These are phyloP conservation scores for Fraxinus paxiana DNA, from an alignment of 305 asterid genomes.

Conservation along the genomic window DNA sequence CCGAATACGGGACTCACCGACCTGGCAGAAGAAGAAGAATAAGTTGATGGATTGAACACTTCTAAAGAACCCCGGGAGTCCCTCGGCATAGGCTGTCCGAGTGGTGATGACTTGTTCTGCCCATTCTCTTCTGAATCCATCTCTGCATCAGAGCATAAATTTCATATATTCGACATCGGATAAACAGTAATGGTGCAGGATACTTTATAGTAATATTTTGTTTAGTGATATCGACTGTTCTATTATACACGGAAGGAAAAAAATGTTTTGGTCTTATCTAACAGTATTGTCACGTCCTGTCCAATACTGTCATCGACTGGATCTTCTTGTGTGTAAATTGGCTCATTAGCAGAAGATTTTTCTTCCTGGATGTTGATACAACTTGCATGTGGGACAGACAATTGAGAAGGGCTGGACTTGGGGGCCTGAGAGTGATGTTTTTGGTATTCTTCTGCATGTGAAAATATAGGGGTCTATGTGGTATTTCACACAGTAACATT, in stretches of 20 bases:
- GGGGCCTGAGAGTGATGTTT: constrained; percentile 34
- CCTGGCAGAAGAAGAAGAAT: constrained; percentile 27
- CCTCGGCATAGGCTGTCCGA: constrained; percentile 57
- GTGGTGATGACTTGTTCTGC: constrained; percentile 33
- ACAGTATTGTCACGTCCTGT: neutral
- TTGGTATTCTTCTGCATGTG: constrained; percentile 33
- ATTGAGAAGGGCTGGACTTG: constrained; percentile 27
- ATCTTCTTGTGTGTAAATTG: neutral
- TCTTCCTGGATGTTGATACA: constrained; percentile 11
- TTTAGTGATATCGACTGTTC: neutral
- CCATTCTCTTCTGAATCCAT: constrained; percentile 46
- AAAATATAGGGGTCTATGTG: constrained; percentile 26
- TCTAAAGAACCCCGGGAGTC: constrained; percentile 83
- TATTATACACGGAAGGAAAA: neutral
- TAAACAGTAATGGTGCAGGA: neutral
- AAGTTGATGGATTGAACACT: constrained; percentile 68
- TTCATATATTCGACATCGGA: neutral
- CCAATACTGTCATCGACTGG: neutral
- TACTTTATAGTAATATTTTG: neutral
- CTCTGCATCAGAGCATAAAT: constrained; percentile 15
- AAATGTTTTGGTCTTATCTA: neutral
- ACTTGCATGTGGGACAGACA: constrained; percentile 34
- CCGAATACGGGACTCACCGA: constrained; percentile 41
- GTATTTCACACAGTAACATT: constrained; percentile 10
- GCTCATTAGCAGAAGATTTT: constrained; percentile 4